Conservation (phyloP, 2,329 filamentous ascomycete genomes). For the Erysiphe pulchra region DNA sequence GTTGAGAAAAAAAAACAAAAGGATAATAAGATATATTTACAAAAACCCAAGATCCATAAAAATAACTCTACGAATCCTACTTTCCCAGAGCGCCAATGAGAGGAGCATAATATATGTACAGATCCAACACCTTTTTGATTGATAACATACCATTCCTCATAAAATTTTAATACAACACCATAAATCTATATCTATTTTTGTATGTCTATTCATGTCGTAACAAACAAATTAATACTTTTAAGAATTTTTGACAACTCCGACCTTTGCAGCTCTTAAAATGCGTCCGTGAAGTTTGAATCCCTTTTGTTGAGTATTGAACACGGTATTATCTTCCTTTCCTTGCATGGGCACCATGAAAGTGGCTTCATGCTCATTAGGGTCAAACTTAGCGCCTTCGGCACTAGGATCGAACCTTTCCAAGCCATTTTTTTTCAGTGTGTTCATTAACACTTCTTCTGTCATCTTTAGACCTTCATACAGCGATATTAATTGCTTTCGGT, state of each 20-base stretch:
- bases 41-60: no score
- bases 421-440: constrained; percentile 79
- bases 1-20: no score
- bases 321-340: constrained; percentile 69
- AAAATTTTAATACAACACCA: background rate
- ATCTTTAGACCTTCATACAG: constrained; percentile 82
- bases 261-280: constrained; percentile 75
- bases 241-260: constrained; percentile 75
- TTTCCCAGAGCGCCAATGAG: constrained; percentile 1
- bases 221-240: background rate
- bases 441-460: constrained; percentile 74
- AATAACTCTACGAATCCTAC: background rate
- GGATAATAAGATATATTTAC: no score
- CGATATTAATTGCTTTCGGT: constrained; percentile 45
- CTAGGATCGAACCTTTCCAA: constrained; percentile 66
- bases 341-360: constrained; percentile 78
- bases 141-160: constrained; percentile 1
- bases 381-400: constrained; percentile 55
- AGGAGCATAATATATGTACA: background rate
- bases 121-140: background rate
- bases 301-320: constrained; percentile 86
- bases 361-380: constrained; percentile 90
- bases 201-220: no score
- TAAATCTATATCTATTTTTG: no score
- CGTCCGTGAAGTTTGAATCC: constrained; percentile 85